Conservation (phyloP, 768 basidiomycete species). For the Albatrellus ellisii region DNA sequence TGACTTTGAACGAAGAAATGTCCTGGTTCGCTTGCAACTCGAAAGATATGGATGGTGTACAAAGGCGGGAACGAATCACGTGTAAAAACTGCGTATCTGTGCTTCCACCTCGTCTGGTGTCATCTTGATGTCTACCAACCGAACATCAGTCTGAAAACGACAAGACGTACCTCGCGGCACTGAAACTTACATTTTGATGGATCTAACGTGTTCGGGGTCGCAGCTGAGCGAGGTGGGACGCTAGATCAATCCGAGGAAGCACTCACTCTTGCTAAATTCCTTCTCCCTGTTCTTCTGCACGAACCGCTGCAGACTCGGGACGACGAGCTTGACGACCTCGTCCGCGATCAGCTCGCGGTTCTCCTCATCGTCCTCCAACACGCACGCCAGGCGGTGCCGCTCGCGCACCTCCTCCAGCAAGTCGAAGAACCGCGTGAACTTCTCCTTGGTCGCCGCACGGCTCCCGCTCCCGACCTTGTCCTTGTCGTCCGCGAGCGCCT, state of each 20-base stretch:
- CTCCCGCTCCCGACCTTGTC: conserved; percentile 23
- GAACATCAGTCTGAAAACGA: not conserved
- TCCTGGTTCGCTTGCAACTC: too few relatives aligned
- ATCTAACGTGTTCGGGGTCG: conserved; percentile 32
- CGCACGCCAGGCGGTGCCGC: conserved; percentile 52
- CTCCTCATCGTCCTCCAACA: conserved; percentile 59
- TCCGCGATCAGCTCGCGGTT: conserved; percentile 48
- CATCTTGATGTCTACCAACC: conserved; percentile 58
- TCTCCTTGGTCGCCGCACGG: conserved; percentile 63
- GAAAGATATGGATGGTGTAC: too few relatives aligned
- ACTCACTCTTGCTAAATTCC: conserved; percentile 76
- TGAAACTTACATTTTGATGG: conserved; percentile 52
- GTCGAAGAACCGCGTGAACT: conserved; percentile 73
- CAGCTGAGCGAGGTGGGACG: conserved; percentile 1
- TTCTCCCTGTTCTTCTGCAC: conserved; percentile 65
- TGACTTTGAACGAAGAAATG: too few relatives aligned
- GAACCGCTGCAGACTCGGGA: conserved; percentile 64
- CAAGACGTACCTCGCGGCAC: not conserved
- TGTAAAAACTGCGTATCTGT: conserved; percentile 54
- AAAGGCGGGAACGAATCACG: too few relatives aligned
- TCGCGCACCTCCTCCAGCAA: conserved; percentile 69
- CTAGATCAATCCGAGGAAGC: not conserved
- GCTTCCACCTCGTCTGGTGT: conserved; percentile 61
- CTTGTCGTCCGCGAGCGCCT: conserved; percentile 37
- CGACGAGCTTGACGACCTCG: conserved; percentile 64